Evolutionary conservation across 2,329 filamentous ascomycete species (phyloP).

Genomic region (Xylaria sp.): DNA sequence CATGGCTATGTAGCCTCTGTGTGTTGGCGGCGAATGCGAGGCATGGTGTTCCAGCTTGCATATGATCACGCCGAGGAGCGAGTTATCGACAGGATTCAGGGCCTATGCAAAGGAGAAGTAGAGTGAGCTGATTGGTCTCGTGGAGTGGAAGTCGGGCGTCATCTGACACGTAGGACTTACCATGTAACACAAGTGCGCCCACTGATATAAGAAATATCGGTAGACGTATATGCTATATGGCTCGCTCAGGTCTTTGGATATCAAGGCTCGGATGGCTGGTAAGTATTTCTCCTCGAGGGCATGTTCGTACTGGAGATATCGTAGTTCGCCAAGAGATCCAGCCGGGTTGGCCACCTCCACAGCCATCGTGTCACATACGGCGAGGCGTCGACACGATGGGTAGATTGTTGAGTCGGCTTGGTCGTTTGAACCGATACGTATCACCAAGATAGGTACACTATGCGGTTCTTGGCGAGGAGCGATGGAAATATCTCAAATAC

Average conservation of each 20-base stretch:
- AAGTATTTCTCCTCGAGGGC: slow-evolving; percentile 73
- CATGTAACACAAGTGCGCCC: slow-evolving; percentile 97
- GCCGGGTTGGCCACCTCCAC: slow-evolving; percentile 42
- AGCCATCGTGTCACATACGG: slow-evolving; percentile 47
- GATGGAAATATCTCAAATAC: slow-evolving; percentile 7
- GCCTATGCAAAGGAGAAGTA: slow-evolving; percentile 56
- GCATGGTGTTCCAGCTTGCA: slow-evolving; percentile 94
- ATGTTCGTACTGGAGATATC: slow-evolving; percentile 72
- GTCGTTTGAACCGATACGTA: not conserved
- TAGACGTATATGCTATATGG: slow-evolving; percentile 99
- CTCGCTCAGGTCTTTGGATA: slow-evolving; percentile 95
- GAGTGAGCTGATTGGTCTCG: slow-evolving; percentile 29
- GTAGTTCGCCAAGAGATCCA: slow-evolving; percentile 59
- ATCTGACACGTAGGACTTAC: slow-evolving; percentile 57
- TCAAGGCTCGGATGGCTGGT: slow-evolving; percentile 87
- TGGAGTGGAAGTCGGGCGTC: slow-evolving; percentile 1
- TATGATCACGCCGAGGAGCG: slow-evolving; percentile 88
- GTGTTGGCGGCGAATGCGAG: slow-evolving; percentile 76
- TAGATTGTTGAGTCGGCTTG: not conserved
- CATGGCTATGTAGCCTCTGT: slow-evolving; percentile 98
- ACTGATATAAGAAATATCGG: slow-evolving; percentile 97
- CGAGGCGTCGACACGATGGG: not conserved
- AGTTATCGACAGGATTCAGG: slow-evolving; percentile 66
- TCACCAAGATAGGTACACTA: not conserved
- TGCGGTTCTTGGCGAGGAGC: not conserved